Percentiles rank a stretch among this genome's conserved stretches.
Conservation (phyloP, 2,329 filamentous ascomycete species). For the Colletotrichum higginsianum region DNA sequence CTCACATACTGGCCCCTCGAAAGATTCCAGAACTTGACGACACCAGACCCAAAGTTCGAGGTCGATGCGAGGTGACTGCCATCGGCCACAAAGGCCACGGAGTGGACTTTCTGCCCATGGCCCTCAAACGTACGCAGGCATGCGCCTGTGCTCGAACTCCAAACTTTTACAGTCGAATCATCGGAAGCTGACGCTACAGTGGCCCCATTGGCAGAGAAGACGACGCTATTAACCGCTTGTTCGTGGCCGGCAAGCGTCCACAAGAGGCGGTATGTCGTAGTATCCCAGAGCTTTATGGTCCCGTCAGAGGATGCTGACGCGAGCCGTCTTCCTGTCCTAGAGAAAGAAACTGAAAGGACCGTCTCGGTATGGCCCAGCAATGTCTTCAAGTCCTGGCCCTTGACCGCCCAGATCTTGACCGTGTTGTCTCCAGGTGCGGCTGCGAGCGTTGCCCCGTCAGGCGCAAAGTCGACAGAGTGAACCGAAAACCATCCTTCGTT, state of each 20-base stretch:
- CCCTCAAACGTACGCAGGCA: background rate
- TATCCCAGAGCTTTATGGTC: background rate
- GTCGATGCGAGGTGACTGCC: background rate
- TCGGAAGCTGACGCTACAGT: background rate
- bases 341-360: background rate
- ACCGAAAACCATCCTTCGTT: rapidly evolving
- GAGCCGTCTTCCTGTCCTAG: background rate
- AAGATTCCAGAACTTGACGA: background rate
- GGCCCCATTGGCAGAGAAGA: background rate
- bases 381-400: background rate
- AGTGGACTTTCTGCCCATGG: background rate
- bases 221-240: background rate
- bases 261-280: background rate
- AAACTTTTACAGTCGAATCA: rapidly evolving
- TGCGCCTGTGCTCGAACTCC: background rate
- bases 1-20: background rate
- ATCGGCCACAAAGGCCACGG: background rate
- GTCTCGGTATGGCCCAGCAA: background rate
- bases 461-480: background rate
- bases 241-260: background rate
- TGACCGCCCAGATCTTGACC: background rate
- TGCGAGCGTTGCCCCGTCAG: background rate
- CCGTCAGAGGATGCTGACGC: background rate
- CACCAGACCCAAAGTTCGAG: background rate
- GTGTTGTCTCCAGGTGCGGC: background rate